Percentiles rank a stretch among this genome's conserved stretches.
Conservation (phyloP, 345 rosid species). For the Hypericum androsaemum region DNA sequence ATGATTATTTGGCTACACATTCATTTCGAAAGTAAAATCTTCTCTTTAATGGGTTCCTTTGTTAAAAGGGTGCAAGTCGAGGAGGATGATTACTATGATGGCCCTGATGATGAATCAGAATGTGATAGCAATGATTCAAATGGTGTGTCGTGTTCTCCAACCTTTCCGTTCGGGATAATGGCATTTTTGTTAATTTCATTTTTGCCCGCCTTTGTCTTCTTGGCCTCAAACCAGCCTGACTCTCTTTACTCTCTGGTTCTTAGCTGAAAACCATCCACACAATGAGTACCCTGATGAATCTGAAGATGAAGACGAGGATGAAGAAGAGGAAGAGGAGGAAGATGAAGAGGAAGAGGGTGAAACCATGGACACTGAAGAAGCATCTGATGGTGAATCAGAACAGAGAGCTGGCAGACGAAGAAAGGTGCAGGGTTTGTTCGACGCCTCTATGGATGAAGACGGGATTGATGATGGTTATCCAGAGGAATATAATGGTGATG, state of each 20-base stretch:
- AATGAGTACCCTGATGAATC: constrained; percentile 82
- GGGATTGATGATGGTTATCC: too few relatives aligned
- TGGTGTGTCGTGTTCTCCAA: constrained; percentile 29
- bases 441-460: too few relatives aligned
- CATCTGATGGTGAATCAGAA: too few relatives aligned
- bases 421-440: too few relatives aligned
- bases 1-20: not conserved
- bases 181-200: not conserved
- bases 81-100: constrained; percentile 68
- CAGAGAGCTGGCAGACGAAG: too few relatives aligned
- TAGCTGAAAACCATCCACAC: constrained; percentile 70
- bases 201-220: not conserved
- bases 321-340: constrained; percentile 16
- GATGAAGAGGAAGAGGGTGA: constrained; percentile 14
- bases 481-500: too few relatives aligned
- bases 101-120: constrained; percentile 57
- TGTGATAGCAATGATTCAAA: constrained; percentile 81
- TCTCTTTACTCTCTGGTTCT: constrained; percentile 5
- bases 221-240: too few relatives aligned
- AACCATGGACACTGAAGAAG: constrained; percentile 9
- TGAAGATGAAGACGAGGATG: constrained; percentile 23
- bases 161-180: not conserved
- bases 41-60: constrained; percentile 5
- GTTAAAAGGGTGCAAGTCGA: constrained; percentile 62
- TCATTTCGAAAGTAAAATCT: not conserved